Conservation (phyloP, 2,329 filamentous ascomycete species). For the Fusarium sp. region DNA sequence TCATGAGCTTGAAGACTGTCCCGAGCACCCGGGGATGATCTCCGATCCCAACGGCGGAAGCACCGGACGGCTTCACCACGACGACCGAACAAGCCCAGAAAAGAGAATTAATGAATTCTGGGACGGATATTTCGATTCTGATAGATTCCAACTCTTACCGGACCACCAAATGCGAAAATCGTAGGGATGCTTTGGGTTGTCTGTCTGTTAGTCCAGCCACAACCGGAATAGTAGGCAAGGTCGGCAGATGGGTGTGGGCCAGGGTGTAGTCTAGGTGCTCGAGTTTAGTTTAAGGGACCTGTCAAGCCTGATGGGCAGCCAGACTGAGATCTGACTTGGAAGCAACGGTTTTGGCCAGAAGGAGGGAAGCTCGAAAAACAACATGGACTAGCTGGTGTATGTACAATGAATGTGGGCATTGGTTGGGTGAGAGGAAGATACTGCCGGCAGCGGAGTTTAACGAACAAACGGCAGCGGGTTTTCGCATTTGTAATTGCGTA, state of each 20-base stretch:
- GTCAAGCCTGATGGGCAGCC: not conserved
- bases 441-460: conserved; percentile 34
- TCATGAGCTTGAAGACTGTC: conserved; percentile 29
- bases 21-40: conserved; percentile 39
- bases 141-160: conserved; percentile 12
- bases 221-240: conserved; percentile 34
- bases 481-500: conserved; percentile 39
- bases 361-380: conserved; percentile 4
- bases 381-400: conserved; percentile 11
- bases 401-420: conserved; percentile 26
- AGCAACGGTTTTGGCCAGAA: conserved; percentile 9
- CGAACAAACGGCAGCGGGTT: conserved; percentile 33
- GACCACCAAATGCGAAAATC: conserved; percentile 9
- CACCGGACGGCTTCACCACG: conserved; percentile 42
- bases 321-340: conserved; percentile 4
- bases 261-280: conserved; percentile 18
- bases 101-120: conserved; percentile 16
- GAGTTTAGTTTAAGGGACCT: conserved; percentile 20
- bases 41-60: conserved; percentile 39
- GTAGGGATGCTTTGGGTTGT: conserved; percentile 29
- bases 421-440: conserved; percentile 16
- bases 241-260: conserved; percentile 40
- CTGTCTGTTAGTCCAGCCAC: conserved; percentile 42
- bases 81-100: conserved; percentile 33
- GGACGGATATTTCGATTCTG: conserved; percentile 6